These are phyloP conservation scores for Ligustrum vulgare DNA, from an alignment of 257 asterid species.

Conservation along the genomic window DNA sequence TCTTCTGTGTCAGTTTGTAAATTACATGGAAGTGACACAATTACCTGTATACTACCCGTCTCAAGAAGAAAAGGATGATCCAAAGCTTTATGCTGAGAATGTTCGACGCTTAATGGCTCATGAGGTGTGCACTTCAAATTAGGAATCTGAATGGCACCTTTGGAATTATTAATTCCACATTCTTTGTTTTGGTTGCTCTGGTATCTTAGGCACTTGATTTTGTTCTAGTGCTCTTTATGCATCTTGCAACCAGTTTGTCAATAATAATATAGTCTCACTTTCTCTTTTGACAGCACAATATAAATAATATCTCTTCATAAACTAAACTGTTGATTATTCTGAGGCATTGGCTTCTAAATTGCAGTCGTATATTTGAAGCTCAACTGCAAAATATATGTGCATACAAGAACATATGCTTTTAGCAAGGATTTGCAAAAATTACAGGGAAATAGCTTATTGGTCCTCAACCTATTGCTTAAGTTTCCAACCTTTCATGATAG, in stretches of 20 bases:
- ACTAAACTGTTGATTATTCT: neutral
- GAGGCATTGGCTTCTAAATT: slow-evolving; percentile 8
- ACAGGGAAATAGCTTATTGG: neutral
- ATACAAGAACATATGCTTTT: neutral
- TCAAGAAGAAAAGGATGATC: slow-evolving; percentile 81
- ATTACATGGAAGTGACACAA: slow-evolving; percentile 64
- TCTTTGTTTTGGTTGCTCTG: neutral
- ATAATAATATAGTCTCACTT: neutral
- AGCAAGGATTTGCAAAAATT: neutral
- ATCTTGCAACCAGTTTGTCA: slow-evolving; percentile 9
- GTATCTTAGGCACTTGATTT: neutral
- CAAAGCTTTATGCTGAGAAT: slow-evolving; percentile 83
- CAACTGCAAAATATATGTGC: neutral
- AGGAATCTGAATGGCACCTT: neutral
- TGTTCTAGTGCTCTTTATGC: neutral
- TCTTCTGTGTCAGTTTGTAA: slow-evolving; percentile 86
- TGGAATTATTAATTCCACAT: neutral
- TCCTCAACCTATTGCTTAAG: neutral
- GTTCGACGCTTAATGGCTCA: slow-evolving; percentile 83
- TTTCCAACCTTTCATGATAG: neutral
- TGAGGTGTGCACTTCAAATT: slow-evolving; percentile 54
- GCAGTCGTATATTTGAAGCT: neutral
- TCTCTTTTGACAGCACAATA: neutral
- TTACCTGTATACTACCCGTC: slow-evolving; percentile 85
- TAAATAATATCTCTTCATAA: neutral